Base-by-base conservation (phyloP, 331 rosid species). In the Pyracantha coccinea region DNA sequence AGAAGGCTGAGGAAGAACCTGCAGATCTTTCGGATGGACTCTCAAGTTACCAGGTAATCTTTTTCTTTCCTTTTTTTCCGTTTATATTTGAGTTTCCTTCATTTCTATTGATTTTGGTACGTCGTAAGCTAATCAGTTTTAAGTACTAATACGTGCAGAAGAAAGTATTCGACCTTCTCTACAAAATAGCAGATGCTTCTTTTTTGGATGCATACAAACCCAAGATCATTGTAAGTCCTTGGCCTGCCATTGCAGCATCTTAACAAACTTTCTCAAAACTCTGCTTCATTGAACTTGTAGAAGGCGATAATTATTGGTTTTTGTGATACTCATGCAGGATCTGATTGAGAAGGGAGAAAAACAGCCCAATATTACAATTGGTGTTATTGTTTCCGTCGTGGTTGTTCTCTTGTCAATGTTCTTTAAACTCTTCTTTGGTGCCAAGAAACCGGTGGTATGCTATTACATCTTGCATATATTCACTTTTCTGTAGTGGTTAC, bases 291-390 rank as follows among this genome's bases (percentile, higher is more conserved):
- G 75, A 31, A 21, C 53, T 20, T 12, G 23, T 21, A 31, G 52
- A 31, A 28, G 10, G n/a, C 14, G n/a, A n/a, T 54, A 13, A 31
- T 41, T 33, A 41, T 75, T 75, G 59, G 52, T 61, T 69, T 6
- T 28, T 60, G 73, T 35, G 6, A 25, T 69, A 52, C 25, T 71
- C 21, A 20, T 66, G 78, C 86, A 94, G 97, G 96, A 92, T 33
- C 68, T 94, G 78, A 89, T 94, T 61, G 96, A 86, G 66, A 88
- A 86, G 87, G 97, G 87, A 53, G 91, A 92, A 78, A 79, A 86
- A 63, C 92, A 89, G 68, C 97, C 99, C 15, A 89, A 87, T 68
- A 76, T 90, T 59, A 89, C 99, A 23, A 80, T 92, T 65, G 96
- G 99, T 73, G 55, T 90, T 81, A 69, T 92, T 57, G 91, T 83